phyloP scores from a whole-genome alignment of 805 yeast genomes.

The Candida pseudofarinosa region DNA sequence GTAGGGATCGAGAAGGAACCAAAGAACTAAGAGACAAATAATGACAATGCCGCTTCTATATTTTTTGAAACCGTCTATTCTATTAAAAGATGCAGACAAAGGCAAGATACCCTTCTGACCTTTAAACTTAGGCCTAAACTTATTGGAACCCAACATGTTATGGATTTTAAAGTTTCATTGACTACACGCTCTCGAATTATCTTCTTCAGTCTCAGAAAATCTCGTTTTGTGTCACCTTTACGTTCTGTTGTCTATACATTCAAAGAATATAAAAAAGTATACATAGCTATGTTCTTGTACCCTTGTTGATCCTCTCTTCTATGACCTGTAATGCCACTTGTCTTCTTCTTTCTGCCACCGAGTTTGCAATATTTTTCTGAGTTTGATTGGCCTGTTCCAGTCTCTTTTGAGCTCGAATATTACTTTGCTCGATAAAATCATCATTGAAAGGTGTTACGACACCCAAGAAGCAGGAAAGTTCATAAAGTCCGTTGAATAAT shows the following conservation, averaged over 20 bases:
- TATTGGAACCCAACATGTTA: constrained; percentile 6
- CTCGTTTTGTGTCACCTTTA: constrained; percentile 6
- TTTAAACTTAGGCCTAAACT: constrained; percentile 26
- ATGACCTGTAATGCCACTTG: constrained; percentile 72
- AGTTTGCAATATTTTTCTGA: constrained; percentile 34
- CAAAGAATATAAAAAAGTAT: background rate
- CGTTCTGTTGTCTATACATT: background rate
- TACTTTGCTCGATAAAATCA: constrained; percentile 68
- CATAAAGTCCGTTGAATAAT: constrained; percentile 40
- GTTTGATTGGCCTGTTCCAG: constrained; percentile 43
- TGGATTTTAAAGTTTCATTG: background rate
- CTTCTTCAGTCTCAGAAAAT: background rate
- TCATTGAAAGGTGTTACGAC: constrained; percentile 61
- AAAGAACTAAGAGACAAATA: constrained; percentile 13
- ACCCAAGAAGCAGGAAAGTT: constrained; percentile 38
- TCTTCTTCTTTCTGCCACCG: constrained; percentile 71
- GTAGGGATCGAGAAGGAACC: constrained; percentile 21
- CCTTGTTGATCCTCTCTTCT: constrained; percentile 53
- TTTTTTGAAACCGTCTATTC: constrained; percentile 11
- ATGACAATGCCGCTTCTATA: constrained; percentile 12
- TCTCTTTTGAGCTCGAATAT: constrained; percentile 65
- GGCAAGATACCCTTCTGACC: constrained; percentile 21
- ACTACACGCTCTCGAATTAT: background rate
- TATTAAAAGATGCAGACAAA: constrained; percentile 25
- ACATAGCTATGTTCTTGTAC: constrained; percentile 7